Percentiles rank a stretch among this genome's conserved stretches.
Conservation (phyloP, 345 rosid genomes). For the Microcos paniculata region DNA sequence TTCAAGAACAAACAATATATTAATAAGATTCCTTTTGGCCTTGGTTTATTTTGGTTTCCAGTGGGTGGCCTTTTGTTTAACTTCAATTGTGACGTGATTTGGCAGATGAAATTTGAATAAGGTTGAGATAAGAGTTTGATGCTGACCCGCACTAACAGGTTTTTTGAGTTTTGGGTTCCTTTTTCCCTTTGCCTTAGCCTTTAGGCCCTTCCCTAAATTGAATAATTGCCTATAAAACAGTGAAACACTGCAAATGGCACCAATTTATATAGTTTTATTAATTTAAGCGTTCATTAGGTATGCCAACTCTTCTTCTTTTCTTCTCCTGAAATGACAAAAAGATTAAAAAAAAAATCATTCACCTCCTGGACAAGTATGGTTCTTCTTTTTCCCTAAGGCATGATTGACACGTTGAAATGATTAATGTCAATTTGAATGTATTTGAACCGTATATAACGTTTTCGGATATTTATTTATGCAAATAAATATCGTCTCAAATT, state of each 20-base stretch:
- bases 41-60: slow-evolving; percentile 16
- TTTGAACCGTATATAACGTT: too few species aligned
- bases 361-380: too few species aligned
- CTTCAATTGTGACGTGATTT: neutral
- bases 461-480: too few species aligned
- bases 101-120: slow-evolving; percentile 27
- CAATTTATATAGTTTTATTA: neutral
- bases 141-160: slow-evolving; percentile 30
- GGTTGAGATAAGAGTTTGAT: slow-evolving; percentile 26
- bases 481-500: too few species aligned
- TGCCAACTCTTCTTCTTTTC: neutral
- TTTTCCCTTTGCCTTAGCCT: too few species aligned
- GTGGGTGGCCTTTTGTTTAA: slow-evolving; percentile 17
- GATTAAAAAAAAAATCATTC: neutral
- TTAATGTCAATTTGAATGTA: too few species aligned
- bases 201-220: neutral
- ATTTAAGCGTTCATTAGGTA: neutral
- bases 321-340: neutral
- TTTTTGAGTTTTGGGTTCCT: slow-evolving; percentile 18
- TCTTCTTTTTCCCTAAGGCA: neutral
- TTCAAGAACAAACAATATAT: slow-evolving; percentile 17
- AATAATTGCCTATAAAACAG: slow-evolving; percentile 14
- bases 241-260: neutral
- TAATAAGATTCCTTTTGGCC: slow-evolving; percentile 15
- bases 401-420: neutral